phyloP scores from a whole-genome alignment of 2,329 filamentous ascomycete genomes.

The Phialemoniopsis sp. region DNA sequence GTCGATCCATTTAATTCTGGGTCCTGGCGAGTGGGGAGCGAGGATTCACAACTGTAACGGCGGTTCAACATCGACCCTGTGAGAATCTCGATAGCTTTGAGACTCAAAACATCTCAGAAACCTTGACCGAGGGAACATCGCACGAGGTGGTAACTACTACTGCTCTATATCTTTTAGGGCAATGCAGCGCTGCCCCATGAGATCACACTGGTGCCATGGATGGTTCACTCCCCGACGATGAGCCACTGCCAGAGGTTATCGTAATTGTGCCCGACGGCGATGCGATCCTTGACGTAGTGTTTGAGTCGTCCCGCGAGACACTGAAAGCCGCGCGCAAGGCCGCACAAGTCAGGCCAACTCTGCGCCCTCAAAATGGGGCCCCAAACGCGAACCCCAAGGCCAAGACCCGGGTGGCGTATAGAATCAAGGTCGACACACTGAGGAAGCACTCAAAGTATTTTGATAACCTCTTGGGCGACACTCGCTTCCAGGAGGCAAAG shows the following conservation, averaged over 20 bases:
- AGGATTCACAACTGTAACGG: no score
- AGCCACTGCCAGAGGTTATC: slow-evolving; percentile 29
- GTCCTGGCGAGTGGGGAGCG: no score
- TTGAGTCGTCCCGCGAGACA: slow-evolving; percentile 52
- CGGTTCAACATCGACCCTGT: no score
- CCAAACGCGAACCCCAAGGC: slow-evolving; percentile 18
- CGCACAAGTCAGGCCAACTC: slow-evolving; percentile 4
- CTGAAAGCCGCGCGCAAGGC: slow-evolving; percentile 41
- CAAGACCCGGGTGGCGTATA: slow-evolving; percentile 44
- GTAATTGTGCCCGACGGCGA: slow-evolving; percentile 57
- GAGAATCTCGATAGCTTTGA: no score
- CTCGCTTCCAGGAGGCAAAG: slow-evolving; percentile 59
- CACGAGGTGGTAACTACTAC: no score
- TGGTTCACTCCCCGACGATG: no score
- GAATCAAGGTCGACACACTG: slow-evolving; percentile 54
- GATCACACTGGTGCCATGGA: no score
- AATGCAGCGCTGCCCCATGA: no score
- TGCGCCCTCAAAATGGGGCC: slow-evolving; percentile 13
- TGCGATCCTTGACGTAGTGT: slow-evolving; percentile 61
- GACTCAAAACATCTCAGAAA: no score
- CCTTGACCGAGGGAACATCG: no score
- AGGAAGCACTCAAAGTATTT: slow-evolving; percentile 67
- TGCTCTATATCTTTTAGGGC: no score
- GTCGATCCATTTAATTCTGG: no score
- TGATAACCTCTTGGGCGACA: slow-evolving; percentile 58